A percentile compares a stretch with the other conserved stretches of the same genome.
Conservation (phyloP, 2,329 filamentous ascomycete species). For the Trichophyton verrucosum region DNA sequence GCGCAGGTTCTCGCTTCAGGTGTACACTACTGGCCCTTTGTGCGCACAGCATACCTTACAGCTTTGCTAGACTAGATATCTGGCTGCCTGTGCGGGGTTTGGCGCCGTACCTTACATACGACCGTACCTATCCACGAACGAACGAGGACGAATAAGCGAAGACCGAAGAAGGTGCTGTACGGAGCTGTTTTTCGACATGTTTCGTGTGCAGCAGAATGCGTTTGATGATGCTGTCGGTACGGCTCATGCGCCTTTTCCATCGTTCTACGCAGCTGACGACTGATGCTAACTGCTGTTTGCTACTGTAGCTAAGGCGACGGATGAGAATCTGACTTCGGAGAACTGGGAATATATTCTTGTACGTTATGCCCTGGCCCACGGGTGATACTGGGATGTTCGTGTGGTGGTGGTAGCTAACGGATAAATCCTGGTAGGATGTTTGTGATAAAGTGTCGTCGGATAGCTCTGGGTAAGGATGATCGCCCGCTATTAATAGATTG, state of each 20-base stretch:
- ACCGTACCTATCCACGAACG: not conserved
- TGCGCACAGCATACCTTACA: too few species aligned
- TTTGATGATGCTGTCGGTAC: constrained; percentile 59
- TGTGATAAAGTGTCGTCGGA: constrained; percentile 46
- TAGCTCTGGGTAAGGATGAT: constrained; percentile 33
- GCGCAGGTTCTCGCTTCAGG: not conserved
- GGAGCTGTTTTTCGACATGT: constrained; percentile 31
- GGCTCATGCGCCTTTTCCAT: constrained; percentile 14
- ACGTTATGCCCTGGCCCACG: constrained; percentile 15
- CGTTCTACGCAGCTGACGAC: not conserved
- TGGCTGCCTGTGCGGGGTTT: not conserved
- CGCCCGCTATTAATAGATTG: not conserved
- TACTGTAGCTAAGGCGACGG: constrained; percentile 63
- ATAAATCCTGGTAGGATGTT: constrained; percentile 37
- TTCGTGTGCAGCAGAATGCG: constrained; percentile 52
- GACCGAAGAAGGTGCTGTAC: not conserved
- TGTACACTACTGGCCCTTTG: too few species aligned
- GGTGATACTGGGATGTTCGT: not conserved
- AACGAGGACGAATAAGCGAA: not conserved
- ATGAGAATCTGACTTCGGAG: constrained; percentile 89
- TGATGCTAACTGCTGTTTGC: constrained; percentile 19
- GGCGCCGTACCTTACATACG: not conserved
- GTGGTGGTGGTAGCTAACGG: not conserved
- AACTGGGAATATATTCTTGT: constrained; percentile 61
- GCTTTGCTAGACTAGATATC: not conserved